Conservation (phyloP, 2,329 filamentous ascomycete species). For the Cryphonectria carpinicola region DNA sequence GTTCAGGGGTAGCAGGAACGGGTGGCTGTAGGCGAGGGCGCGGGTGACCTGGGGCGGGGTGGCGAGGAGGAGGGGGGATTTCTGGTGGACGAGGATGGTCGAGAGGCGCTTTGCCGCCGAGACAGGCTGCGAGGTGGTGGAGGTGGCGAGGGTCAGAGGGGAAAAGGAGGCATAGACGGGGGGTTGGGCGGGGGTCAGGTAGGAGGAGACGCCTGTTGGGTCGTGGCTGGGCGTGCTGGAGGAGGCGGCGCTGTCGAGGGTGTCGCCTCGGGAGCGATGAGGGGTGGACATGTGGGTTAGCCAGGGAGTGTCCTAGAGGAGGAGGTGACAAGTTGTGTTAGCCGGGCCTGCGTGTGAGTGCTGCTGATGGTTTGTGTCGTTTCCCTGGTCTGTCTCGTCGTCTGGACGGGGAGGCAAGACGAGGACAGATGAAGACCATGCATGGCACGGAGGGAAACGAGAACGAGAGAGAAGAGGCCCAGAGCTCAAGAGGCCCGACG, state of each 20-base stretch:
- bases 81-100: conserved; percentile 94
- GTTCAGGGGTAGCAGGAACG: conserved; percentile 88
- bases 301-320: conserved; percentile 26
- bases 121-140: conserved; percentile 62
- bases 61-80: conserved; percentile 88
- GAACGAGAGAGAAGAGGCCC: neutral
- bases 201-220: conserved; percentile 51
- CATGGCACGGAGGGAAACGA: neutral
- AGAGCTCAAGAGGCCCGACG: conserved; percentile 20
- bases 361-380: neutral
- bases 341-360: neutral
- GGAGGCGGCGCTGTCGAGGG: conserved; percentile 24
- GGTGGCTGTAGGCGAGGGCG: conserved; percentile 92
- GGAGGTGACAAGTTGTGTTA: conserved; percentile 7
- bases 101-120: conserved; percentile 76
- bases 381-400: neutral
- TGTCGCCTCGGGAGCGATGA: conserved; percentile 26
- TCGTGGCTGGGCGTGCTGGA: conserved; percentile 2
- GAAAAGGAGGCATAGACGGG: conserved; percentile 91
- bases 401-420: neutral
- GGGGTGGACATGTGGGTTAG: conserved; percentile 30
- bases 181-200: conserved; percentile 54
- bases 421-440: neutral
- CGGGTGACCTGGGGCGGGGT: conserved; percentile 95
- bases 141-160: conserved; percentile 71